Evolutionary conservation across 306 rosid genomes (phyloP).

Genomic region (Begonia fuchsioides): DNA sequence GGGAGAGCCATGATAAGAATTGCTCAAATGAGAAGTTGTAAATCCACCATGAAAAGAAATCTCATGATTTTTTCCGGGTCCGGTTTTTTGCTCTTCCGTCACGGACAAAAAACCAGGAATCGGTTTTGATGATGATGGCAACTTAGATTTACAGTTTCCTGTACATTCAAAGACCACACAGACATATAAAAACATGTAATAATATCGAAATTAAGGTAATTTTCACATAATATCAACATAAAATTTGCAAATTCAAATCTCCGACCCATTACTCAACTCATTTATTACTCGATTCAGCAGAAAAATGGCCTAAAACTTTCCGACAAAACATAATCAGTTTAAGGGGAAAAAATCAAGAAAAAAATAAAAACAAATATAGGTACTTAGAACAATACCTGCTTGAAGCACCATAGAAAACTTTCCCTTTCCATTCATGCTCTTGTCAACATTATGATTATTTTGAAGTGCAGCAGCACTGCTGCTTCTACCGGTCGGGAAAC

Average conservation of each 20-base stretch:
- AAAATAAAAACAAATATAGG: no score
- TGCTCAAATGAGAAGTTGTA: conserved; percentile 7
- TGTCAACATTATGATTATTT: conserved; percentile 29
- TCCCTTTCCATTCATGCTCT: conserved; percentile 34
- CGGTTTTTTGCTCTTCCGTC: conserved; percentile 41
- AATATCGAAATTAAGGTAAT: background rate
- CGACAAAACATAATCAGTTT: no score
- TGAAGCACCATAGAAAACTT: conserved; percentile 37
- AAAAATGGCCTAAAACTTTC: no score
- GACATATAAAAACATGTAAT: background rate
- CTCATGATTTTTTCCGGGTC: conserved; percentile 29
- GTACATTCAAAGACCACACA: conserved; percentile 16
- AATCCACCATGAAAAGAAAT: conserved; percentile 5
- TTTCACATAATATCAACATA: background rate
- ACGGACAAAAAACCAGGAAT: conserved; percentile 28
- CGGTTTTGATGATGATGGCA: conserved; percentile 31
- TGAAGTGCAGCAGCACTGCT: conserved; percentile 23
- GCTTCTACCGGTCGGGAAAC: conserved; percentile 39
- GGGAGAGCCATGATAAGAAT: conserved; percentile 4
- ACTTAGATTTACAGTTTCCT: conserved; percentile 43
- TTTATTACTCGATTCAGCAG: conserved; percentile 8
- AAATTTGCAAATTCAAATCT: background rate
- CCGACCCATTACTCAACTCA: no score
- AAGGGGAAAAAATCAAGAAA: no score
- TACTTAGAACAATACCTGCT: conserved; percentile 40